These are phyloP conservation scores for Talaromyces sp. DNA, from an alignment of 2,329 filamentous ascomycete genomes.

Conservation along the genomic window DNA sequence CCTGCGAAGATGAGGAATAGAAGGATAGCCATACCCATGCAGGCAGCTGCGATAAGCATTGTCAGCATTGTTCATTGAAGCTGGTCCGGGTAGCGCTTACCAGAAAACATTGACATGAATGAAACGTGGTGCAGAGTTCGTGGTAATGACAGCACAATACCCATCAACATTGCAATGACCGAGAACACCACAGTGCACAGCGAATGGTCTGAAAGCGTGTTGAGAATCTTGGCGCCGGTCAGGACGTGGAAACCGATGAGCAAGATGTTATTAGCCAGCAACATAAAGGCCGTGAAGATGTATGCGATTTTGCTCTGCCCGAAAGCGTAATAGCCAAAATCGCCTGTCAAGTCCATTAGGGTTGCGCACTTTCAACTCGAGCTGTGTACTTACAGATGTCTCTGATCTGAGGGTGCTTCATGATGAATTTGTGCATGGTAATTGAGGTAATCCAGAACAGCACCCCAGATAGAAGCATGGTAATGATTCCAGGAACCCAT, in stretches of 20 bases:
- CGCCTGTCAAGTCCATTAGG: conserved; percentile 23
- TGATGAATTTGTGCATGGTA: conserved; percentile 50
- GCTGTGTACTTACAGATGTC: conserved; percentile 41
- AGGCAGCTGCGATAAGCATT: conserved; percentile 29
- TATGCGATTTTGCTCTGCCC: conserved; percentile 43
- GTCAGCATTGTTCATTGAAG: conserved; percentile 1
- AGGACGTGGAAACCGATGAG: conserved; percentile 49
- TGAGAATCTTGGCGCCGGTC: conserved; percentile 47
- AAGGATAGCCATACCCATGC: conserved; percentile 47
- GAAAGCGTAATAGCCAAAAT: conserved; percentile 47
- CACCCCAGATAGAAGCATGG: conserved; percentile 42
- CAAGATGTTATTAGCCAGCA: conserved; percentile 50
- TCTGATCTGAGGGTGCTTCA: conserved; percentile 48
- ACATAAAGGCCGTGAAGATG: conserved; percentile 43
- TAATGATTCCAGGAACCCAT: conserved; percentile 45
- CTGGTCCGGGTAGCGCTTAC: conserved; percentile 16
- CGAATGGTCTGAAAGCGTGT: conserved; percentile 47
- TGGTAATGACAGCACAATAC: conserved; percentile 44
- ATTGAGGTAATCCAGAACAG: conserved; percentile 49
- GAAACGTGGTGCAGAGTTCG: conserved; percentile 45
- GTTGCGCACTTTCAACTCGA: background rate
- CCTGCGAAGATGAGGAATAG: conserved; percentile 48
- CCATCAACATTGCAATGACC: conserved; percentile 44
- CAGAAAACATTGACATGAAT: conserved; percentile 49
- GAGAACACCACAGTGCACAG: conserved; percentile 48